Base-by-base conservation (phyloP, 306 rosid genomes). In the Morella rubra region DNA sequence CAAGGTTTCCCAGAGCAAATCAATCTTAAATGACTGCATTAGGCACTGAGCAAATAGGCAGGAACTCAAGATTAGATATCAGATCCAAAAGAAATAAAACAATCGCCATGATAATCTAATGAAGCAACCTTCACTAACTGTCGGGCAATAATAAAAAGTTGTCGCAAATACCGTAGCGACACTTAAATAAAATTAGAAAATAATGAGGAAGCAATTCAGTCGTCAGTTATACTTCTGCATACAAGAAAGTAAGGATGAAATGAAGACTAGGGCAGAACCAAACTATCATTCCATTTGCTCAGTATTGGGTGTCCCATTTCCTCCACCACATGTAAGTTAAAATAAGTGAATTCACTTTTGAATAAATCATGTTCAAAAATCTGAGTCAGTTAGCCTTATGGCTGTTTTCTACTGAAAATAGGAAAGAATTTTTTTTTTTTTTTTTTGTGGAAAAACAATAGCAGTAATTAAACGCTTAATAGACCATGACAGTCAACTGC, bases 1-100 rank as follows among this genome's bases (percentile, higher is more conserved):
- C 75, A 72, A 37, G 61, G 37, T 62, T 51, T 71, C 72, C 3
- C 52, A 73, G 27, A 45, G 69, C 68, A 40, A 56, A 79, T 0
- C 22, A 71, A 47, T 32, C 32, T 41, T 44, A 54, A 20, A 64
- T 27, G 22, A 83, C 46, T 58, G 80, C 53, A 15, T 68, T 52
- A 40, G 73, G 62, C 12, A 19, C 24, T 41, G 70, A 51, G 62
- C 61, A 37, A 74, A 2, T 42, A 73, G 49, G 42, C 19, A 53
- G 24, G 27, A n/a, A 54, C 7, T 49, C 47, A 73, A 54, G 8
- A 52, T 55, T 56, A 50, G 44, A 77, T 20, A 46, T 73, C 47
- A 73, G 42, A 73, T 56, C 60, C 49, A 46, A 45, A 14, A 40
- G 3, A 47, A 66, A 40, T 44, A 46, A 76, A 64, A 72, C 73